Evolutionary conservation across 352 stramenopile genomes (phyloP), one percentile per base, ranked within the genome.

Genomic region (Pythium phragmitis): DNA sequence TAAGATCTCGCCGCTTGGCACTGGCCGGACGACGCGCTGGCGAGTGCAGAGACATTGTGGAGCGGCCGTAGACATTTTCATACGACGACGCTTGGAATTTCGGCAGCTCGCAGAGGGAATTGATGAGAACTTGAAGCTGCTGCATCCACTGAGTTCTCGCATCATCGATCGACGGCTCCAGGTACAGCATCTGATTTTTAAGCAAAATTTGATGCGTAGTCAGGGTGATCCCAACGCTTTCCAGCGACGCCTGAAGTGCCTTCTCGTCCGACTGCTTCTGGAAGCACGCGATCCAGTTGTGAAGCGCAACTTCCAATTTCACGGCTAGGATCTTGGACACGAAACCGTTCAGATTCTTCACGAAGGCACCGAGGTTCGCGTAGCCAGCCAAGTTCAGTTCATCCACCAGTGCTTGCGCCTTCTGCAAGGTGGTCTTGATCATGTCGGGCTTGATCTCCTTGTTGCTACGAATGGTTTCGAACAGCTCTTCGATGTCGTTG

Each of bases 151-250:
- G 68, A 0, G 84, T 84, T 57, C 93, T 86, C 34, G 96, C 95
- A 49, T 96, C 85, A 54, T 98, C 92, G 57, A 99, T 85, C 12
- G 96, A 95, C 41, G 98, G 98, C 21, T 94, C 89, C 30, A 99
- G 83, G 43, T 93, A 98, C 62, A 99, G 88, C 54, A 98, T 85
- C 68, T 99, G 96, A 70, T 99, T 99, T 51, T 96, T 93, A 26
- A 99, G 77, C 37, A 98, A 60, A 63, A 99, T 98, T 71, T 98
- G 92, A 57, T 98, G 91, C 17, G 77, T 90, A 3, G 67, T 82
- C 23, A 80, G 57, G 26, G 57, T 65, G 42, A 96, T 62, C 28
- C 73, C 70, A 3, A 74, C 75, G 7, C 75, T 79, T n/a, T 68
- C 62, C 30, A 92, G 57, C 26, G 80, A 63, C 58, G 64, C 45